Percentiles rank a stretch among this genome's conserved stretches.
Conservation (phyloP, 495 filamentous ascomycete species). For the Cryomyces minteri region DNA sequence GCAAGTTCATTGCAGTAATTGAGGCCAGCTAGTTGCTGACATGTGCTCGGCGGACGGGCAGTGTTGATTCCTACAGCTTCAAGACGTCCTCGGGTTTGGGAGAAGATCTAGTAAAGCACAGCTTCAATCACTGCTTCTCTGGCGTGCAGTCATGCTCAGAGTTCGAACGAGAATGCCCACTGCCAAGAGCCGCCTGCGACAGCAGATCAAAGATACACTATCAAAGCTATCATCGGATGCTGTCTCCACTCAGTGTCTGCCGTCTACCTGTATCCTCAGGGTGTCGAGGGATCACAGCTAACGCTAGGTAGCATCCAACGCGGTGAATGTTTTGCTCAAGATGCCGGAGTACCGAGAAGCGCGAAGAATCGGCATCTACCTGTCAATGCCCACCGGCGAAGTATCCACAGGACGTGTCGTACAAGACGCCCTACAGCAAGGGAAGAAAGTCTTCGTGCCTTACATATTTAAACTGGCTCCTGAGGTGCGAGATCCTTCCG, state of each 20-base stretch:
- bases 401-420: slow-evolving; percentile 67
- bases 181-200: slow-evolving; percentile 26
- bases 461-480: slow-evolving; percentile 50
- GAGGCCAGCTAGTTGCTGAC: no score
- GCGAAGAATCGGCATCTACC: slow-evolving; percentile 60
- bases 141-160: no score
- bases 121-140: no score
- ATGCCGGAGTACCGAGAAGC: slow-evolving; percentile 51
- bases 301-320: slow-evolving; percentile 32
- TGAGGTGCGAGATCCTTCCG: not conserved
- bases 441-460: slow-evolving; percentile 81
- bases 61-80: no score
- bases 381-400: slow-evolving; percentile 82
- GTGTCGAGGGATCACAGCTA: slow-evolving; percentile 5
- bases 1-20: no score
- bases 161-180: no score
- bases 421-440: slow-evolving; percentile 50
- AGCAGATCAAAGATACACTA: slow-evolving; percentile 45
- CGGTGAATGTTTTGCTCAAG: slow-evolving; percentile 37
- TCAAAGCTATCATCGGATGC: slow-evolving; percentile 35
- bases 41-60: no score
- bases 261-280: not conserved
- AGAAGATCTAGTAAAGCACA: no score
- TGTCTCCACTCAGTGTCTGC: slow-evolving; percentile 48
- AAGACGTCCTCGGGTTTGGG: no score